These are phyloP conservation scores for Endoconidiophora polonica DNA, from an alignment of 2,329 filamentous ascomycete species.

Conservation along the genomic window DNA sequence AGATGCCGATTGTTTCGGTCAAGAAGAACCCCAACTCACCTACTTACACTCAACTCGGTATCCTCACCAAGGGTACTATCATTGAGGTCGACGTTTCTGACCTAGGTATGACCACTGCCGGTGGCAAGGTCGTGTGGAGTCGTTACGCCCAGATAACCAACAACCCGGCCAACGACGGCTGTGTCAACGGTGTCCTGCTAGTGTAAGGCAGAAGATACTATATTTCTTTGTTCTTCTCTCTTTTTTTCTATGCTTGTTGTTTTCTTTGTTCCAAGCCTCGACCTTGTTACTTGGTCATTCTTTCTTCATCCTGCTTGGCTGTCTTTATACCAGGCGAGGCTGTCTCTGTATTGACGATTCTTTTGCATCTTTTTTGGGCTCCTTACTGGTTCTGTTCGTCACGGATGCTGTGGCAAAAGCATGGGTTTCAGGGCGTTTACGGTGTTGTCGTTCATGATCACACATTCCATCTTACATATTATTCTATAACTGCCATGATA, in stretches of 20 bases:
- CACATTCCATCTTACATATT: no score
- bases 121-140: conserved; percentile 88
- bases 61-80: conserved; percentile 63
- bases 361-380: conserved; percentile 7
- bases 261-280: not conserved
- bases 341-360: not conserved
- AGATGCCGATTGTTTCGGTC: conserved; percentile 58
- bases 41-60: conserved; percentile 82
- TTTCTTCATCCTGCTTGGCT: no score
- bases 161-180: conserved; percentile 31
- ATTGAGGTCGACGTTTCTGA: conserved; percentile 91
- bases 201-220: conserved; percentile 15
- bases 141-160: conserved; percentile 58
- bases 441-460: conserved; percentile 5
- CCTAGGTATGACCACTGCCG: conserved; percentile 74
- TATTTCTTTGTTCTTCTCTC: not conserved
- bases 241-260: not conserved
- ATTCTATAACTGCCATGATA: not conserved
- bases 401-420: conserved; percentile 1
- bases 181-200: conserved; percentile 26
- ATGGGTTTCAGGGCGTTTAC: conserved; percentile 10
- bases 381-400: conserved; percentile 5
- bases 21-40: conserved; percentile 64
- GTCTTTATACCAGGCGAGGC: not conserved
- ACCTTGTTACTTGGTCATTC: no score